Base-by-base conservation (phyloP, 106 monocot species). In the Acorus gramineus region DNA sequence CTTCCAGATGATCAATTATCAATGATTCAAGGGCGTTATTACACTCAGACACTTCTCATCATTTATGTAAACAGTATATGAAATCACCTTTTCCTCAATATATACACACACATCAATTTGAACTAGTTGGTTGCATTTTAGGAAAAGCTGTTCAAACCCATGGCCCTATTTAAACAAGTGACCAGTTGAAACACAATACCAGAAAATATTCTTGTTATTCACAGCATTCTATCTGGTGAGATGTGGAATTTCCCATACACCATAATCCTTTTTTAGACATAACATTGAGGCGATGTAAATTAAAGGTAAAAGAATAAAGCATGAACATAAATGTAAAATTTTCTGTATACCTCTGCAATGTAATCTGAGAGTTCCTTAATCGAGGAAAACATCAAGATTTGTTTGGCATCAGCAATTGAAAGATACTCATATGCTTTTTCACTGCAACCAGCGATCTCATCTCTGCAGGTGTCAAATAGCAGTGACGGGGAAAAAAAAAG, bases 401-500 rank as follows among this genome's bases (percentile, higher is more conserved):
- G 77, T 75, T 87, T 91, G 3, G 96, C 87, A 69, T 98, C 84
- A 61, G 64, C 59, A 62, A 77, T 69, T 49, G 87, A 74, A 57
- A 96, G 63, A 68, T 69, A 87, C 66, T 91, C 91, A 79, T 96
- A 96, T 51, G 91, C 96, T 63, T 96, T 96, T 62, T 96, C 96
- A 66, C 96, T 96, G 69, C 96, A 91, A 52, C 91, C 91, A 67
- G 91, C 96, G 53, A 98, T 85, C 55, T 98, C 91, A 66, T 98
- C 96, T 73, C 96, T 98, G 78, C 55, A 82, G 62, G 14, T 50
- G 42, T 46, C 45, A 4, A 67, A 65, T 2, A 44, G 44, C 45
- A 60, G 44, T 9, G 6, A 5, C n/a, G n/a, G 5, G 50, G 28
- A 47, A 45, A 13, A 3, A 42, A 1, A 28, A 28, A 28, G 1